Base-by-base conservation (phyloP, 345 rosid genomes). In the Acer saccharum region DNA sequence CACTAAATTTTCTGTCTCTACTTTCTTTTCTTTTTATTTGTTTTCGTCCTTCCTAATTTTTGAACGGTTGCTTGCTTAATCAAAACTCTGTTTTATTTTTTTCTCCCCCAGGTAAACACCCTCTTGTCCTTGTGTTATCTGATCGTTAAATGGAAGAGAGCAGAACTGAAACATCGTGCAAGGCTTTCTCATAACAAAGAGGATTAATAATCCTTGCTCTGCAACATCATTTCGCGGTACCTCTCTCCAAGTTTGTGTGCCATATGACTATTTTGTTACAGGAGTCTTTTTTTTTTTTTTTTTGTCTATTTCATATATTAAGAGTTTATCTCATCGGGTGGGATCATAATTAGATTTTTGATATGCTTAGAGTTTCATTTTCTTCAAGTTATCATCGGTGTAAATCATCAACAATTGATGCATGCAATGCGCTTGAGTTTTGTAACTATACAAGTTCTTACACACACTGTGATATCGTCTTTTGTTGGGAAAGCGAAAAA, bases 141-240 rank as follows among this genome's bases (percentile, higher is more conserved):
- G 73, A 94, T 96, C 6, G 97, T 96, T 25, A 87, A 85, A 69
- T 96, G 99, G 98, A 96, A 96, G 85, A 92, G 76, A 83, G 98
- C 99, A 5, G 99, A 94, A 84, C 98, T 96, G 48, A 91, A 88
- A 84, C 98, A 96, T 81, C 94, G 92, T 0, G 94, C 98, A 65
- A 90, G 95, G 81, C 80, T 85, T 74, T 83, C 94, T 70, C 94
- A 76, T 67, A 79, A 86, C 60, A 96, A 96, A 88, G 79, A 90
- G 83, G 98, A 96, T 21, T 96, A 87, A 88, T 72, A n/a, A 60
- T 35, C 71, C 11, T 25, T 69, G 54, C 76, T 35, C 57, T 66
- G 68, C 68, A 10, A 52, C 67, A 21, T 61, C 32, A 29, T 9
- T 67, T 6, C 27, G 55, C 14, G 66, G 72, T 20, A 39, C 54